These are phyloP conservation scores for Aspergillus mulundensis DNA, from an alignment of 495 filamentous ascomycete genomes.

Conservation along the genomic window DNA sequence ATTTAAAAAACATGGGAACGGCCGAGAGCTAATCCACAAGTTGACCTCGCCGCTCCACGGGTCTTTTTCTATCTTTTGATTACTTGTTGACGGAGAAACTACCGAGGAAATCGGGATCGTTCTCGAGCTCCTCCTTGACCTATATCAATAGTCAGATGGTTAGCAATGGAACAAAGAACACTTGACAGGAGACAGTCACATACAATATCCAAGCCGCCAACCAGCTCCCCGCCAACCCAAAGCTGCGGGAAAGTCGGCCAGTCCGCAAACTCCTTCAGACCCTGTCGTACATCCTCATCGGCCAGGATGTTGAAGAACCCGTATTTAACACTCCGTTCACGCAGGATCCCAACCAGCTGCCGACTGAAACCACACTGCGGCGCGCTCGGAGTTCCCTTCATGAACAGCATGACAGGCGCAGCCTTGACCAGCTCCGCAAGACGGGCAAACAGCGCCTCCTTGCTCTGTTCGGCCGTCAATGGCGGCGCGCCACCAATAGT, in stretches of 20 bases:
- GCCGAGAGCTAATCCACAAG: background rate
- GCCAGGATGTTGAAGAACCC: conserved; percentile 99
- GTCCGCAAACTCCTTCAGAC: conserved; percentile 88
- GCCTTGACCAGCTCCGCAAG: conserved; percentile 82
- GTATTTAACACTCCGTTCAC: conserved; percentile 87
- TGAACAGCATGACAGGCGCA: conserved; percentile 95
- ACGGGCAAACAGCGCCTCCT: conserved; percentile 75
- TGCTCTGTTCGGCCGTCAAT: conserved; percentile 51
- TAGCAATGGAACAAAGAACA: background rate
- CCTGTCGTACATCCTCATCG: conserved; percentile 95
- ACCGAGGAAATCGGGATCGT: conserved; percentile 73
- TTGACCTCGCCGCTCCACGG: background rate
- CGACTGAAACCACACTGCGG: conserved; percentile 95
- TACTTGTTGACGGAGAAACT: conserved; percentile 51
- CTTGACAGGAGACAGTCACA: conserved; percentile 34
- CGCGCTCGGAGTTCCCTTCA: conserved; percentile 74
- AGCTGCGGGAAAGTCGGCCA: conserved; percentile 97
- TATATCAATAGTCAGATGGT: conserved; percentile 35
- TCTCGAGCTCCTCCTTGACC: conserved; percentile 70
- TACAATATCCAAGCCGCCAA: conserved; percentile 96
- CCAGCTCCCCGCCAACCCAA: conserved; percentile 75
- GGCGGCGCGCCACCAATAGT: conserved; percentile 21
- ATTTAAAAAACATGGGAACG: conserved; percentile 8
- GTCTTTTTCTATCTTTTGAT: background rate
- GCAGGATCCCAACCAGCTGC: conserved; percentile 77